phyloP scores from a whole-genome alignment of 148 eudicot genomes.

The Amaranthus hypochondriacus region DNA sequence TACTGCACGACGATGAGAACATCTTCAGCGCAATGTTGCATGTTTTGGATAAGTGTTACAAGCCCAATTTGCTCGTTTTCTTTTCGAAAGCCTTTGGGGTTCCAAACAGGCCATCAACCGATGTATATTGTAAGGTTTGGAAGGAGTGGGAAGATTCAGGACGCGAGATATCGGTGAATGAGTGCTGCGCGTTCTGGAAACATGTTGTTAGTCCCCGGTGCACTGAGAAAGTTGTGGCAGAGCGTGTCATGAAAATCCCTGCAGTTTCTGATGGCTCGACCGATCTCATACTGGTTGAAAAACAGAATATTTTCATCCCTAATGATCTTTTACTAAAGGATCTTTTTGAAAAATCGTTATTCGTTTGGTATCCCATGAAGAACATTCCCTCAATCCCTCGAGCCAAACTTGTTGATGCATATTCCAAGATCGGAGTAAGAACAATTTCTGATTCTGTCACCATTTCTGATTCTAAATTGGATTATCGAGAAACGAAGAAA shows the following conservation, averaged over 20 bases:
- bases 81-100: conserved; percentile 42
- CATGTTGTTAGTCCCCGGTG: conserved; percentile 30
- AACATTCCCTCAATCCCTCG: conserved; percentile 28
- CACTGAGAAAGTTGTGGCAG: conserved; percentile 20
- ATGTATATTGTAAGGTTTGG: conserved; percentile 58
- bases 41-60: conserved; percentile 48
- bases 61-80: conserved; percentile 30
- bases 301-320: conserved; percentile 46
- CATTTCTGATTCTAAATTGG: conserved; percentile 21
- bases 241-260: conserved; percentile 44
- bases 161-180: conserved; percentile 16
- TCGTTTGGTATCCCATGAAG: conserved; percentile 56
- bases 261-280: conserved; percentile 28
- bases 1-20: conserved; percentile 40
- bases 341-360: conserved; percentile 39
- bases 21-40: conserved; percentile 36
- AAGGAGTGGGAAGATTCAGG: conserved; percentile 54
- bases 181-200: conserved; percentile 57
- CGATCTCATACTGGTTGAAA: conserved; percentile 32
- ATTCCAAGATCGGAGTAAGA: conserved; percentile 44
- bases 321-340: conserved; percentile 59
- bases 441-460: conserved; percentile 44
- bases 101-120: conserved; percentile 41
- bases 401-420: conserved; percentile 37
- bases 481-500: conserved; percentile 16